Evolutionary conservation across 352 stramenopile genomes (phyloP).

Genomic region (Globisporangium spiculum): DNA sequence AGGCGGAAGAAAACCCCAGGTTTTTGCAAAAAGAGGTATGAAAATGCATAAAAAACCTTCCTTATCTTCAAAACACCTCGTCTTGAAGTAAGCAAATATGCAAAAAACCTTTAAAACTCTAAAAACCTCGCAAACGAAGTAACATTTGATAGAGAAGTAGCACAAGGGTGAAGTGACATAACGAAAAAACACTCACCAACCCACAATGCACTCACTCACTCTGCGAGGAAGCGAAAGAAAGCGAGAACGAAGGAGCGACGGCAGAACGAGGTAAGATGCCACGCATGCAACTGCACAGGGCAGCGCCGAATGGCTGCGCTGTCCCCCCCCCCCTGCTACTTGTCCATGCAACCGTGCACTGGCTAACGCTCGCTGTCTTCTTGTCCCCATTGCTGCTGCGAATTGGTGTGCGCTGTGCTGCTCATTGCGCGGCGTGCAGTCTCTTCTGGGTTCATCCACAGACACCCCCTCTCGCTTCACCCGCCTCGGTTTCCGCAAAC

Average conservation of each 20-base stretch:
- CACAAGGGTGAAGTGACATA: background rate
- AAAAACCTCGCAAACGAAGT: background rate
- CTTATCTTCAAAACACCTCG: constrained; percentile 3
- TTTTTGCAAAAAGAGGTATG: too few species aligned
- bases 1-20: background rate
- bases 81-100: background rate
- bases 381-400: background rate
- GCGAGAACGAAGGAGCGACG: constrained; percentile 5
- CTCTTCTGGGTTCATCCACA: constrained; percentile 9
- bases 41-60: constrained; percentile 1
- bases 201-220: background rate
- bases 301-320: background rate
- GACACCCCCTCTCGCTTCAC: constrained; percentile 2
- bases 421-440: background rate
- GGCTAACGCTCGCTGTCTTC: background rate
- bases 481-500: background rate
- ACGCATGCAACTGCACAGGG: background rate
- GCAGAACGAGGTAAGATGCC: constrained; percentile 1
- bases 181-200: constrained; percentile 7
- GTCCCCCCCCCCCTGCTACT: background rate
- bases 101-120: background rate
- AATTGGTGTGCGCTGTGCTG: background rate
- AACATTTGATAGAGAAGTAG: background rate
- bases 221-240: constrained; percentile 12
- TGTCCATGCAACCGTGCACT: background rate